These are phyloP conservation scores for Calocybe cyanea DNA, from an alignment of 768 basidiomycete genomes.

Conservation along the genomic window DNA sequence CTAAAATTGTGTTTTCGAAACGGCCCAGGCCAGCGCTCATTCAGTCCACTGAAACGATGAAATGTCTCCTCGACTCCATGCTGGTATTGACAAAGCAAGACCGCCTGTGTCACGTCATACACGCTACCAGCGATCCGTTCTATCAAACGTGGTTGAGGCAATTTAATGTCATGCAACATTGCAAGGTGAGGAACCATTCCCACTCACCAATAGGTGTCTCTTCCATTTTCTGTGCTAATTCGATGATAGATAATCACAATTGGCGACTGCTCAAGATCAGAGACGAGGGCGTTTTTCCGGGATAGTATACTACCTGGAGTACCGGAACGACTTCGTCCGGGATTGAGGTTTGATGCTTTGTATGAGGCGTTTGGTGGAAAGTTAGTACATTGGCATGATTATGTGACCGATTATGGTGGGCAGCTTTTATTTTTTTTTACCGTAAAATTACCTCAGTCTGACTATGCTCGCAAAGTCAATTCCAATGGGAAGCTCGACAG, in stretches of 20 bases:
- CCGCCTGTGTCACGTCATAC: slow-evolving; percentile 77
- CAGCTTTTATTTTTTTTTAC: slow-evolving; percentile 1
- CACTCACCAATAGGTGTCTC: background rate
- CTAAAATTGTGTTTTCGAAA: background rate
- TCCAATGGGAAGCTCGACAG: slow-evolving; percentile 68
- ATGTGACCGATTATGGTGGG: slow-evolving; percentile 68
- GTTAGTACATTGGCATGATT: slow-evolving; percentile 80
- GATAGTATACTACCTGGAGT: slow-evolving; percentile 65
- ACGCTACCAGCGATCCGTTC: slow-evolving; percentile 80
- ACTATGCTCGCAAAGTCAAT: slow-evolving; percentile 52
- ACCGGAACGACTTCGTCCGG: slow-evolving; percentile 52
- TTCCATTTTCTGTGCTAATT: background rate
- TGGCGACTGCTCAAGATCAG: slow-evolving; percentile 73
- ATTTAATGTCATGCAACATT: slow-evolving; percentile 78
- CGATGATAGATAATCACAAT: slow-evolving; percentile 62
- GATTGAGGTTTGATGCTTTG: slow-evolving; percentile 66
- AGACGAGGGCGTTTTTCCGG: slow-evolving; percentile 63
- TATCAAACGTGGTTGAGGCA: slow-evolving; percentile 83
- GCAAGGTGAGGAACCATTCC: slow-evolving; percentile 47
- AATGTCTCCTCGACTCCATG: slow-evolving; percentile 80
- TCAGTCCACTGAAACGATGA: slow-evolving; percentile 78
- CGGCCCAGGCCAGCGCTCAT: slow-evolving; percentile 64
- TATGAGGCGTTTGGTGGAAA: slow-evolving; percentile 84
- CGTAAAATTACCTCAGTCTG: too few relatives aligned
- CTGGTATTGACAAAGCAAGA: slow-evolving; percentile 87